Base-by-base conservation (phyloP, 768 basidiomycete genomes). In the Lyophyllum atratum region DNA sequence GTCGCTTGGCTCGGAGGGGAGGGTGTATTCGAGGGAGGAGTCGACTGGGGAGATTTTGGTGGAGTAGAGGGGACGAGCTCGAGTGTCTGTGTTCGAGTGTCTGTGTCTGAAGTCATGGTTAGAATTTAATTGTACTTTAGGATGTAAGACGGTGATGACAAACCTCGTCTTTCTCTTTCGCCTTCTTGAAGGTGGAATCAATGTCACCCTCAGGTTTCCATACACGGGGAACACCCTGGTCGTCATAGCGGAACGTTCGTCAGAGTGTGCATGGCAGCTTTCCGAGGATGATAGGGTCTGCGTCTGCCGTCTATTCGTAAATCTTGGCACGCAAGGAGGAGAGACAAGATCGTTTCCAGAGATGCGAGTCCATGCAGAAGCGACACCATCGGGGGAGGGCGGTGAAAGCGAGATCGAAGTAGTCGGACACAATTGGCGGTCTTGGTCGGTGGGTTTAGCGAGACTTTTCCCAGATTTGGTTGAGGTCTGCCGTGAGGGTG, bases 181-280 rank as follows among this genome's bases (percentile, higher is more conserved):
- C 95, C 66, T 85, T 89, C 70, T 84, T 91, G 82, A 96, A 99
- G 2, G 91, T 89, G 19, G 86, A 81, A 62, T 98, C 96, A 58
- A 98, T 96, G 68, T 99, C 97, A 66, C 98, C 97, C 8, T 91
- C 93, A 0, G 96, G 96, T 67, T 90, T 90, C 97, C 97, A 99
- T 2, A 99, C 95, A 17, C 92, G 80, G 3, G 97, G 97, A 1
- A 98, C 90, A 39, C 96, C 95, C 1, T 84, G 74, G 46, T 93
- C 92, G 60, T 98, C 96, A 69, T 99, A 99, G 43, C 97, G 83
- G 82, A 99, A 99, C 33, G 86, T 82, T 66, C 98, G 96, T 69
- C 98, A 97, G 64, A 99, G 98, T 65, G 88, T 84, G 19, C 76
- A 75, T 44, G 95, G 86, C 29, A 99, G 77, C 73, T 93, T 96